Conservation (phyloP, 169 alveolate genomes). For the Eimeria mitis region DNA sequence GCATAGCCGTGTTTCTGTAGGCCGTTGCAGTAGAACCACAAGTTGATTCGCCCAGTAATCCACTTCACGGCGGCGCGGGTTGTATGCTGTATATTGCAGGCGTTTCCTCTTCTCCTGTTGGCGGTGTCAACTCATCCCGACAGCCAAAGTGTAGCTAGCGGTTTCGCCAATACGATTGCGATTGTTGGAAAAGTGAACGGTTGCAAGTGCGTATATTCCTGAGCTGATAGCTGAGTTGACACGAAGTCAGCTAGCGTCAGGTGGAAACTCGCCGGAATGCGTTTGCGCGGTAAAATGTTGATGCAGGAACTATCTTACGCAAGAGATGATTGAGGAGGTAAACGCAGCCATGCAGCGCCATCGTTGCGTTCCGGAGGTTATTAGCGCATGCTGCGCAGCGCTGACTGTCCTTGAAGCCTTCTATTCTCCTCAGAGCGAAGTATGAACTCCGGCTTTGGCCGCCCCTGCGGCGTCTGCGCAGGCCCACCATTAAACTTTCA, state of each 20-base stretch:
- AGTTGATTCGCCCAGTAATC: neutral
- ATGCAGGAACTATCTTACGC: conserved; percentile 41
- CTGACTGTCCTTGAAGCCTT: conserved; percentile 72
- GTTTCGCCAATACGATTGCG: conserved; percentile 61
- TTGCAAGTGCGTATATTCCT: conserved; percentile 43
- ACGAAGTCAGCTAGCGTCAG: neutral
- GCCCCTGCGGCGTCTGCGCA: neutral
- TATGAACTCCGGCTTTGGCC: neutral
- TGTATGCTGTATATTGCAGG: conserved; percentile 24
- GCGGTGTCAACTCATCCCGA: conserved; percentile 66
- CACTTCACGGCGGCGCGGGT: neutral
- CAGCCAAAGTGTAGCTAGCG: conserved; percentile 73
- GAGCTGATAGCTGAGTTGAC: neutral
- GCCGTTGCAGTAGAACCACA: neutral
- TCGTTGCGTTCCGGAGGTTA: conserved; percentile 74
- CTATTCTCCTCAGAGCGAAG: conserved; percentile 77
- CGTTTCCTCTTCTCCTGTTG: conserved; percentile 52
- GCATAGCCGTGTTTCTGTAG: neutral
- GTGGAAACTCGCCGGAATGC: neutral
- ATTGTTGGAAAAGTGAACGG: conserved; percentile 58
- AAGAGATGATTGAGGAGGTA: conserved; percentile 35
- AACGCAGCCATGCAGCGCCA: conserved; percentile 68
- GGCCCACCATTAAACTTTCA: neutral
- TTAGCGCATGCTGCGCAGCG: conserved; percentile 77
- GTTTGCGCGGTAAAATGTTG: neutral